Evolutionary conservation across 2,329 filamentous ascomycete genomes (phyloP).

Genomic region (Paecilomyces fulvus): DNA sequence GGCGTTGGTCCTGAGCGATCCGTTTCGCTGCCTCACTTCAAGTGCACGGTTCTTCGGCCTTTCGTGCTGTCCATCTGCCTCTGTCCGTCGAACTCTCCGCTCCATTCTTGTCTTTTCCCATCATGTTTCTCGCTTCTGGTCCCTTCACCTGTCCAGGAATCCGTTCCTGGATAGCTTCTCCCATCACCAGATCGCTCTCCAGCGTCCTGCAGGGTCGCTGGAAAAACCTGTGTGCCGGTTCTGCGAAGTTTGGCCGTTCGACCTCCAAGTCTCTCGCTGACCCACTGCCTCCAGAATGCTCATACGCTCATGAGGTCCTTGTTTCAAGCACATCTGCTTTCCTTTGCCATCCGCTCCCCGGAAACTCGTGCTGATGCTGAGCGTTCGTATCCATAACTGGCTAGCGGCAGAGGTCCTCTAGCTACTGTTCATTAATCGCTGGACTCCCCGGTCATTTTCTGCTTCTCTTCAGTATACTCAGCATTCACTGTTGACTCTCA

Average conservation of each 20-base stretch:
- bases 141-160: not conserved
- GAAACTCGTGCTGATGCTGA: not conserved
- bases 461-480: not conserved
- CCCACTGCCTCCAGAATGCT: not conserved
- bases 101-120: not conserved
- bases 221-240: not conserved
- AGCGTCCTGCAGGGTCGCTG: not conserved
- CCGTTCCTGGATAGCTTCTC: not conserved
- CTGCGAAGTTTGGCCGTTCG: not conserved
- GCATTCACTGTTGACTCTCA: not conserved
- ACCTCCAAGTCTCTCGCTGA: not conserved
- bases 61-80: not conserved
- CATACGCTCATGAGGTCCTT: not conserved
- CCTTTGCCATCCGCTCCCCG: not conserved
- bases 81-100: constrained; percentile 2
- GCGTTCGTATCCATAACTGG: not conserved
- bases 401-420: not conserved
- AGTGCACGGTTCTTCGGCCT: constrained; percentile 6
- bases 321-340: not conserved
- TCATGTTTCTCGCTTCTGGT: not conserved
- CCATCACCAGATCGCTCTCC: not conserved
- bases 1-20: constrained; percentile 17
- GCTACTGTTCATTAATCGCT: not conserved
- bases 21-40: constrained; percentile 34
- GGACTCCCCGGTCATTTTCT: not conserved